Conservation (phyloP, 306 rosid species). For the Arachis hypogaea region DNA sequence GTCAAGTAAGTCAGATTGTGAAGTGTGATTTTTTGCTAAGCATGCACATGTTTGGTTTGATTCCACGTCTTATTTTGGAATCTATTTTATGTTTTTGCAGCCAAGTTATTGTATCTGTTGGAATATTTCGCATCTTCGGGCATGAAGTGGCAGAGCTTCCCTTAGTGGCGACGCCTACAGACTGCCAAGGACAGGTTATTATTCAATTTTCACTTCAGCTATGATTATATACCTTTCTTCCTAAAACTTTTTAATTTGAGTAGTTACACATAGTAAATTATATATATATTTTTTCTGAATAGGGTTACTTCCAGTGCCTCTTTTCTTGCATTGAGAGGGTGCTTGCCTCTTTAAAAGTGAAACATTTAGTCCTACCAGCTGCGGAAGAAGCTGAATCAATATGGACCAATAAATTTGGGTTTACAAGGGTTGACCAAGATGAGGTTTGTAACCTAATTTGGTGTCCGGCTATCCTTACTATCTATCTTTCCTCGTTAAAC, state of each 20-base stretch:
- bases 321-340: constrained; percentile 70
- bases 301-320: constrained; percentile 79
- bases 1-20: constrained; percentile 60
- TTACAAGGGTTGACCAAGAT: constrained; percentile 46
- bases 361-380: constrained; percentile 69
- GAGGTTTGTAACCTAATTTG: constrained; percentile 48
- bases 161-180: constrained; percentile 64
- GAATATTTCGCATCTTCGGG: constrained; percentile 79
- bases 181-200: constrained; percentile 74
- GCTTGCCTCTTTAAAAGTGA: constrained; percentile 58
- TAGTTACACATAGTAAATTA: not conserved
- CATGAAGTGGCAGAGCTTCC: constrained; percentile 87
- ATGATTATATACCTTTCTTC: not conserved
- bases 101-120: constrained; percentile 62
- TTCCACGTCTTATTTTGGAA: not conserved
- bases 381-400: constrained; percentile 69
- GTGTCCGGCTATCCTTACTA: not conserved
- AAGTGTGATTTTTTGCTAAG: not conserved
- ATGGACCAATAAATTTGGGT: constrained; percentile 77
- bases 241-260: not conserved
- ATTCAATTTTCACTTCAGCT: not conserved
- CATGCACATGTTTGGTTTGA: not conserved
- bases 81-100: constrained; percentile 44
- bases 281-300: not conserved
- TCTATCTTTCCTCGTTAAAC: not conserved